Conservation (phyloP, 768 basidiomycete genomes). For the Lyophyllum semitale region DNA sequence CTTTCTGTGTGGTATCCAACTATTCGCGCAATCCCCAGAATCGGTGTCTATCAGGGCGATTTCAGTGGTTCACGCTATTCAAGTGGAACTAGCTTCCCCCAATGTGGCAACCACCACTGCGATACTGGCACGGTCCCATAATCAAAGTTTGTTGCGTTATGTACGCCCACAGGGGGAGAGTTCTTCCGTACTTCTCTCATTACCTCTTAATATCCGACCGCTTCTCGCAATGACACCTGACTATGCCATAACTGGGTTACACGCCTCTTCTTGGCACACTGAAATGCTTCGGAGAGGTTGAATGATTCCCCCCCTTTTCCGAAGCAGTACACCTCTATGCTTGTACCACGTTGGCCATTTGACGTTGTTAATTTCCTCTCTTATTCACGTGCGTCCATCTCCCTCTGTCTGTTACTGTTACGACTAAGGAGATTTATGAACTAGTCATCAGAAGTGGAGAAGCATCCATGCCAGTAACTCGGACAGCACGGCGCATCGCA, state of each 20-base stretch:
- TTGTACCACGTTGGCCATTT: not conserved
- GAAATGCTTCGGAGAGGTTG: not conserved
- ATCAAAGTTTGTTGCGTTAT: not conserved
- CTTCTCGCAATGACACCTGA: not conserved
- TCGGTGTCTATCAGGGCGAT: not conserved
- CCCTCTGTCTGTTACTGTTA: not conserved
- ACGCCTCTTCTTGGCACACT: not conserved
- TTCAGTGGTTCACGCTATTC: not conserved
- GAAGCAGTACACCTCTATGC: not conserved
- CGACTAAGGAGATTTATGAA: not conserved
- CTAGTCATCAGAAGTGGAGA: constrained; percentile 3
- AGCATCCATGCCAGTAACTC: not conserved
- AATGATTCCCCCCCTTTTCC: not conserved
- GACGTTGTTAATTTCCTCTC: not conserved
- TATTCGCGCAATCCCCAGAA: not conserved
- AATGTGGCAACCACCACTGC: not conserved
- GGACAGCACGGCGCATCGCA: not conserved
- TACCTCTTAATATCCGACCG: not conserved
- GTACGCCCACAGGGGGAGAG: not conserved
- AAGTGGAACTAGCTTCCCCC: not conserved
- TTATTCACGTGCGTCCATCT: not conserved
- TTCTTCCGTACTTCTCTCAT: not conserved
- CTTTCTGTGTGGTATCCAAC: not conserved
- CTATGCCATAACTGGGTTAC: not conserved
- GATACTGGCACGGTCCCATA: not conserved